Conservation (phyloP, 2,329 filamentous ascomycete genomes). For the Microsporum audouinii region DNA sequence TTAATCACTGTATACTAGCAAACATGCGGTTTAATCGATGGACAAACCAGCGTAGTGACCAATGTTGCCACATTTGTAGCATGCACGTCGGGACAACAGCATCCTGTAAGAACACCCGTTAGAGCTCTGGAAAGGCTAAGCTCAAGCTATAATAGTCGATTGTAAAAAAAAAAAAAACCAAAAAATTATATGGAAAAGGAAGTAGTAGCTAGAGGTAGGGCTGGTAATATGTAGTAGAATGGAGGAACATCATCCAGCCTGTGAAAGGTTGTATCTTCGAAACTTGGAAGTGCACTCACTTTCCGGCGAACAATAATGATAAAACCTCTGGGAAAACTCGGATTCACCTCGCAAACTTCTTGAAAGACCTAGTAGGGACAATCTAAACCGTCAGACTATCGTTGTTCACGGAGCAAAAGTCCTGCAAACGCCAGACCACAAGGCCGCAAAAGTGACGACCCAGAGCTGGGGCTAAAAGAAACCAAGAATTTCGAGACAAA, state of each 20-base stretch:
- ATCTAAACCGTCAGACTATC: neutral
- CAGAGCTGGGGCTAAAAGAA: neutral
- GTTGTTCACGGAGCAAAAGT: neutral
- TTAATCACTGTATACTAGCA: neutral
- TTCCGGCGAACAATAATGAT: neutral
- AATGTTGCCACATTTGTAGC: constrained; percentile 69
- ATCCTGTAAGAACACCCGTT: constrained; percentile 34
- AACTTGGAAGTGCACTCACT: neutral
- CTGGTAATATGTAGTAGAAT: neutral
- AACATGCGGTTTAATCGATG: neutral
- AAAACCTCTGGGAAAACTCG: neutral
- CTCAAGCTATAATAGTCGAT: neutral
- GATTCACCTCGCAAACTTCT: neutral
- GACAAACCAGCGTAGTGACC: constrained; percentile 51
- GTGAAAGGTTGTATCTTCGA: neutral
- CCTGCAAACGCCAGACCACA: neutral
- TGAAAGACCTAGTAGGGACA: neutral
- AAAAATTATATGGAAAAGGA: neutral
- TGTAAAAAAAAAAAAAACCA: neutral
- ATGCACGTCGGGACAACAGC: constrained; percentile 74
- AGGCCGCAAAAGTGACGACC: neutral
- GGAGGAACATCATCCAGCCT: neutral
- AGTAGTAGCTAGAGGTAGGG: neutral
- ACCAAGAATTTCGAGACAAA: neutral
- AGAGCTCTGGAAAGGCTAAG: neutral